Conservation (phyloP, 371 early-diverging fungal genomes). For the Mucor saturninus region DNA sequence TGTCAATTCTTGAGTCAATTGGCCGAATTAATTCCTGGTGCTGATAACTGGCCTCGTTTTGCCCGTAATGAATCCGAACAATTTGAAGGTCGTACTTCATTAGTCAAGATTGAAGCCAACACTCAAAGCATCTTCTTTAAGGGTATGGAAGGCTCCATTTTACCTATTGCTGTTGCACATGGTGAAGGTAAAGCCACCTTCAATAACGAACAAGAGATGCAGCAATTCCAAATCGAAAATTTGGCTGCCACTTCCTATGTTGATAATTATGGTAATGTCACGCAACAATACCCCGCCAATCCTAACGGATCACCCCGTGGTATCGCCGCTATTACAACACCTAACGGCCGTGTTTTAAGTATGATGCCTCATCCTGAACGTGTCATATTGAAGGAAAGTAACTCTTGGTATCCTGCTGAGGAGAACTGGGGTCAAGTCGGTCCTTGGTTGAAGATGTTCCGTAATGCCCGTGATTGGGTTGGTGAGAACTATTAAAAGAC, state of each 20-base stretch:
- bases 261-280: conserved; percentile 80
- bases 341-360: conserved; percentile 88
- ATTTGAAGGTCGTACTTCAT: conserved; percentile 91
- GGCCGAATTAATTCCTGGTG: conserved; percentile 80
- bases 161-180: conserved; percentile 96
- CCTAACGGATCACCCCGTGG: conserved; percentile 94
- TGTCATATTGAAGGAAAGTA: conserved; percentile 79
- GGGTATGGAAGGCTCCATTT: conserved; percentile 87
- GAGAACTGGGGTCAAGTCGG: conserved; percentile 74
- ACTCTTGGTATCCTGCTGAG: conserved; percentile 85
- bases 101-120: conserved; percentile 67
- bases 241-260: conserved; percentile 77
- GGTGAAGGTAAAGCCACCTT: conserved; percentile 95
- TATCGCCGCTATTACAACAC: conserved; percentile 82
- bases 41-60: conserved; percentile 89
- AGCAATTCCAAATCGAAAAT: conserved; percentile 49
- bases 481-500: conserved; percentile 42
- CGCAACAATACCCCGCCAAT: conserved; percentile 89
- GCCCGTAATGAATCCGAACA: conserved; percentile 89
- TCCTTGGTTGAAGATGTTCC: conserved; percentile 88
- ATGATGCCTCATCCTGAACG: conserved; percentile 99
- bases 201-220: conserved; percentile 44
- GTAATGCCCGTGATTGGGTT: conserved; percentile 84
- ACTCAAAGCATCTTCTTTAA: conserved; percentile 76
- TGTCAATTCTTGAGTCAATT: conserved; percentile 95